Evolutionary conservation across 257 asterid genomes (phyloP).

Genomic region (Solanum sparsipilum): DNA sequence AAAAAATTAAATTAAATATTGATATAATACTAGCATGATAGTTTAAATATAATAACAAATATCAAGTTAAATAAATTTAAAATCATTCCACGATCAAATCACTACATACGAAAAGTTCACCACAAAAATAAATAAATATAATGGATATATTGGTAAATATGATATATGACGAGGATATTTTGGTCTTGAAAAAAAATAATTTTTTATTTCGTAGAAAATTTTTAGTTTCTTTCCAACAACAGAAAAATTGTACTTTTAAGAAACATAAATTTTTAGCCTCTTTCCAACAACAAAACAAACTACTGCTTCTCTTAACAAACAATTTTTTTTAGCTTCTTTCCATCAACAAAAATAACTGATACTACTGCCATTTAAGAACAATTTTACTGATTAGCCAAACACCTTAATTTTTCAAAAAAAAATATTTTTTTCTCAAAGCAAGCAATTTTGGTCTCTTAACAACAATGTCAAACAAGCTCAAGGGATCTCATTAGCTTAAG

Average conservation of each 20-base stretch:
- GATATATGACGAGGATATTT: neutral
- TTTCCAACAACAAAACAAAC: no score
- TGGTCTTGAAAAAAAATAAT: neutral
- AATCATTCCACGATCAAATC: neutral
- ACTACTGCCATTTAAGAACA: neutral
- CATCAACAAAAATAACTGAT: no score
- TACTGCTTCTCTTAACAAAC: no score
- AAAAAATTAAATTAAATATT: no score
- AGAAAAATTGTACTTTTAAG: no score
- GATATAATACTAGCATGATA: neutral
- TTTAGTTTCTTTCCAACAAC: neutral
- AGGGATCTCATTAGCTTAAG: neutral
- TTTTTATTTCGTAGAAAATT: neutral
- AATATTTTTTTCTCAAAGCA: neutral
- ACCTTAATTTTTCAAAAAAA: neutral
- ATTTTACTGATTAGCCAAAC: neutral
- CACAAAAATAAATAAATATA: neutral
- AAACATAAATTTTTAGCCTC: neutral
- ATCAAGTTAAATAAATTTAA: neutral
- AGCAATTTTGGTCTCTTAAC: neutral
- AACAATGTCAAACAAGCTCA: neutral
- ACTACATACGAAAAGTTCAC: neutral
- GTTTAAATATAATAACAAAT: no score
- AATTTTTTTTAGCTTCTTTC: neutral
- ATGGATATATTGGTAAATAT: neutral